phyloP scores from a whole-genome alignment of 441 rosid species.

The Theobroma grandiflorum region DNA sequence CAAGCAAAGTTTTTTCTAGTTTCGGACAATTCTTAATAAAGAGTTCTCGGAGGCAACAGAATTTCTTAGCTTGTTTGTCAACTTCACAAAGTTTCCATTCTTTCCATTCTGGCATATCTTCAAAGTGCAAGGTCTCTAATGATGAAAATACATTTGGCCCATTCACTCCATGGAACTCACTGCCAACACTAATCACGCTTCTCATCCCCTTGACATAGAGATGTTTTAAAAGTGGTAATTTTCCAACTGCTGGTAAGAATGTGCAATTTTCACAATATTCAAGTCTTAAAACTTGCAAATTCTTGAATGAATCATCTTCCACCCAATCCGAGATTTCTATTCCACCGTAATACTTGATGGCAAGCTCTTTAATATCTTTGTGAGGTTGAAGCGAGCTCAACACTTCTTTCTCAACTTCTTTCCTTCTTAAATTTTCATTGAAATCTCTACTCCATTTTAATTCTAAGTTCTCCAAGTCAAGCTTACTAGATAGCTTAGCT shows the following conservation, averaged over 20 bases:
- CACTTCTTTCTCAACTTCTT: neutral
- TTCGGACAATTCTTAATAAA: no score
- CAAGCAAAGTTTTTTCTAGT: no score
- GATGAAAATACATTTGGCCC: neutral
- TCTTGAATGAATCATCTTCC: conserved; percentile 18
- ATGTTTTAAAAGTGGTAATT: no score
- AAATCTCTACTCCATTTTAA: neutral
- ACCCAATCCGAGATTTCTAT: conserved; percentile 17
- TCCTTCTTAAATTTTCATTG: neutral
- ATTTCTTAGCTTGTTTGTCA: no score
- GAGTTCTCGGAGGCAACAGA: no score
- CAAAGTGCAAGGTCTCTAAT: conserved; percentile 19
- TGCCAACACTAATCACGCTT: no score
- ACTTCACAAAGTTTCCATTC: no score
- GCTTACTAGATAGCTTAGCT: no score
- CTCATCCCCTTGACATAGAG: no score
- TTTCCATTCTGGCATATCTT: no score
- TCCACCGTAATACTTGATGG: conserved; percentile 19
- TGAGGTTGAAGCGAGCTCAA: conserved; percentile 18
- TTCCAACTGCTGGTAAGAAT: conserved; percentile 10
- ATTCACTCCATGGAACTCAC: neutral
- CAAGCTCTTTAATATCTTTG: conserved; percentile 6
- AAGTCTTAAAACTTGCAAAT: neutral
- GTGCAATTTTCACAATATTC: conserved; percentile 10
- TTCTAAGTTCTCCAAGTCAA: neutral